A percentile compares a stretch with the other conserved stretches of the same genome.
phyloP scores from a whole-genome alignment of 352 stramenopile species.

The Phytopythium boreale region DNA sequence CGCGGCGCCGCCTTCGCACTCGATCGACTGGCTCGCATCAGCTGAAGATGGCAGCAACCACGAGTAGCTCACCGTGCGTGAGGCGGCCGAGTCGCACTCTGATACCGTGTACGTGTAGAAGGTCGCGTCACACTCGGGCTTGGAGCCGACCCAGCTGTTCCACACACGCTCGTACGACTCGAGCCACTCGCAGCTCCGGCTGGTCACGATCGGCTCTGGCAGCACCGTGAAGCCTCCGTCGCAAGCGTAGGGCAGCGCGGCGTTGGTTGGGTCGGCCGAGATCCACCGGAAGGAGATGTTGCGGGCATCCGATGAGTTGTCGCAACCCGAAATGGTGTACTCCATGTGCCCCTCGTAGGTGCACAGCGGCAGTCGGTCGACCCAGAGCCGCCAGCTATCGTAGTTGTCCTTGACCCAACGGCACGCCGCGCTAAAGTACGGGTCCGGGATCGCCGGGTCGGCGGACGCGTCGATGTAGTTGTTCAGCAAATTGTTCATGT shows the following conservation, averaged over 20 bases:
- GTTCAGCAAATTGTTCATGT: conserved; percentile 29
- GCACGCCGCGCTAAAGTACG: conserved; percentile 29
- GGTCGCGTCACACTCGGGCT: conserved; percentile 26
- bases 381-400: conserved; percentile 24
- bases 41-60: conserved; percentile 24
- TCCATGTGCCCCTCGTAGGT: conserved; percentile 20
- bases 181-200: conserved; percentile 31
- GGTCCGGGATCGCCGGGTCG: conserved; percentile 2
- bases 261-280: conserved; percentile 17
- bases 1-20: conserved; percentile 19
- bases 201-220: conserved; percentile 21
- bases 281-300: conserved; percentile 27
- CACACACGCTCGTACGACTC: conserved; percentile 14
- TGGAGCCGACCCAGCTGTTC: conserved; percentile 18
- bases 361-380: conserved; percentile 26
- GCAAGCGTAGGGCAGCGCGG: conserved; percentile 23
- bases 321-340: conserved; percentile 17
- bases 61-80: conserved; percentile 14
- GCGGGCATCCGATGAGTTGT: conserved; percentile 11
- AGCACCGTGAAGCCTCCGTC: conserved; percentile 20
- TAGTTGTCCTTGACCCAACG: conserved; percentile 34
- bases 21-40: conserved; percentile 14
- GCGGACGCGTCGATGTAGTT: conserved; percentile 7
- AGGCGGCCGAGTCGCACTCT: conserved; percentile 14
- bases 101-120: conserved; percentile 31